Base-by-base conservation (phyloP, 192 early-diverging fungal genomes). In the Coemansia sp. region DNA sequence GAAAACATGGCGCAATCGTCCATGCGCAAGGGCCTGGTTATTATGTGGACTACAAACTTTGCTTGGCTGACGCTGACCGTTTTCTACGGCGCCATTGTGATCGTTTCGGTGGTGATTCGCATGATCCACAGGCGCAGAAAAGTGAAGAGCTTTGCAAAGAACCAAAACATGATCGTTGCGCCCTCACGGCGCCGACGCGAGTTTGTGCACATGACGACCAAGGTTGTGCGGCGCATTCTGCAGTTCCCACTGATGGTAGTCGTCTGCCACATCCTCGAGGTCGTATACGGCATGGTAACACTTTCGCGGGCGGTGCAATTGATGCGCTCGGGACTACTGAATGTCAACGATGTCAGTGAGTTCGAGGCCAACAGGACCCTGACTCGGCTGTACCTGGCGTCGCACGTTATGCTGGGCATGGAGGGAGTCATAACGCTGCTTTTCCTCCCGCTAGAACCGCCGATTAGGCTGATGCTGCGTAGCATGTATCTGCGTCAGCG, bases 41-140 rank as follows among this genome's bases (percentile, higher is more conserved):
- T 66, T 28, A 77, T 77, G 74, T 77, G 74, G 74, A 32, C 53
- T 4, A 77, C 74, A 18, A 66, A 77, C 58, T 77, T 71, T 67
- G 67, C 67, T 35, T 70, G 74, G 67, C 50, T 77, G 48, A 71
- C 74, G 12, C 64, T 77, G 44, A 77, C 74, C 3, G 74, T 77
- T 22, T 57, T 59, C 29, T 77, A 77, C 54, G 67, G 74, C n/a
- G 31, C 51, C 14, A n/a, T 77, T 18, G 74, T 77, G 14, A 71
- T 77, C 30, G 56, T 67, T 2, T 63, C 68, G 25, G 68, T 77
- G 23, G 58, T 71, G 14, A 71, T 71, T 46, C 55, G 65, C 27
- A 68, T 77, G 14, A 60, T 65, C n/a, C 74, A 71, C 2, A 60
- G 58, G 53, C 67, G 54, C 33, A 56, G 46, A 27, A 49, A 51